A percentile compares a stretch with the other conserved stretches of the same genome.
These are phyloP conservation scores for Glaciozyma martinii DNA, from an alignment of 768 basidiomycete genomes.

Conservation along the genomic window DNA sequence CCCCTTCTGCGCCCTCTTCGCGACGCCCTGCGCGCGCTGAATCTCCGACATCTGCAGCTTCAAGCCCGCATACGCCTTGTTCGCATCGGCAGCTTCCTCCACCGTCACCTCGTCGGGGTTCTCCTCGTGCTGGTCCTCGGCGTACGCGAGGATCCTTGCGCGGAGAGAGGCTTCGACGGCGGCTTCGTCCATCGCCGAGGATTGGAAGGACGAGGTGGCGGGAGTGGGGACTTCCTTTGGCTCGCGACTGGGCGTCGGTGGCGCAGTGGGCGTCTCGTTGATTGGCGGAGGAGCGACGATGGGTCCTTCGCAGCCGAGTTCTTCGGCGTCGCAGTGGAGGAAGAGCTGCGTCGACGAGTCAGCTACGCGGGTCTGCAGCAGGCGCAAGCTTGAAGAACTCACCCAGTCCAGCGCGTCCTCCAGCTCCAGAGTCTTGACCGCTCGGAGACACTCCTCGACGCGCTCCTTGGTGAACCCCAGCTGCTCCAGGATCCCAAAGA, in stretches of 20 bases:
- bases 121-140: conserved; percentile 11
- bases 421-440: conserved; percentile 59
- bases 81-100: conserved; percentile 45
- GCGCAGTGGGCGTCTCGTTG: conserved; percentile 18
- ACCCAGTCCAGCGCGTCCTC: conserved; percentile 93
- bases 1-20: conserved; percentile 19
- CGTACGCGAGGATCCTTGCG: conserved; percentile 25
- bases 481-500: conserved; percentile 68
- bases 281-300: conserved; percentile 5
- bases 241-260: conserved; percentile 5
- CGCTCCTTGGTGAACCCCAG: conserved; percentile 63
- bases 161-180: conserved; percentile 7
- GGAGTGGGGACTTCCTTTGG: background rate
- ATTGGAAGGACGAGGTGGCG: background rate
- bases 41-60: conserved; percentile 53
- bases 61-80: conserved; percentile 53
- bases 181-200: background rate
- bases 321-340: conserved; percentile 55
- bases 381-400: conserved; percentile 28
- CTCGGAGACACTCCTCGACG: conserved; percentile 61
- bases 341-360: conserved; percentile 48
- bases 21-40: conserved; percentile 38
- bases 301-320: conserved; percentile 43
- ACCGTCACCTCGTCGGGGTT: background rate
- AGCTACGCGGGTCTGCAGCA: conserved; percentile 1